These are phyloP conservation scores for Stemphylium lycopersici DNA, from an alignment of 2,329 filamentous ascomycete genomes.

Conservation along the genomic window DNA sequence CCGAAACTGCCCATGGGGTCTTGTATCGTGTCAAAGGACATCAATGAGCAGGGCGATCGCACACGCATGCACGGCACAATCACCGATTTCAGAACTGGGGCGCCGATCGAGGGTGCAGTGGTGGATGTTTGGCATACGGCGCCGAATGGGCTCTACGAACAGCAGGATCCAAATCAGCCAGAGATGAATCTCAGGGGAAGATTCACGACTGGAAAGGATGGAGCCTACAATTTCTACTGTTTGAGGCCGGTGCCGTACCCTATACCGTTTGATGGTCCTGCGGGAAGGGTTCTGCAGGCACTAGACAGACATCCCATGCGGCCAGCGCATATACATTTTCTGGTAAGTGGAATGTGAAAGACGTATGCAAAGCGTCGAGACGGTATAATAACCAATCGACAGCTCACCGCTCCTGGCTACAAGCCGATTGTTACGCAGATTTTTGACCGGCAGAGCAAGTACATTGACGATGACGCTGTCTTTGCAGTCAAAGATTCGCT, in stretches of 20 bases:
- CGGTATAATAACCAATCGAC: constrained; percentile 7
- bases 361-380: not conserved
- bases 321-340: constrained; percentile 69
- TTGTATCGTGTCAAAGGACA: constrained; percentile 63
- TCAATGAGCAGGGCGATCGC: constrained; percentile 56
- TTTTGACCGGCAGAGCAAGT: constrained; percentile 70
- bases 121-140: constrained; percentile 83
- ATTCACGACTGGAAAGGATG: constrained; percentile 70
- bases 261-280: constrained; percentile 64
- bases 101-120: constrained; percentile 68
- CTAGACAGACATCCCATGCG: constrained; percentile 67
- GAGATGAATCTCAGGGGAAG: constrained; percentile 77
- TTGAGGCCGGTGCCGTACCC: constrained; percentile 56
- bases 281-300: constrained; percentile 62
- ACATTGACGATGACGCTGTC: constrained; percentile 64
- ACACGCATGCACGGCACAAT: constrained; percentile 70
- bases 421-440: constrained; percentile 78
- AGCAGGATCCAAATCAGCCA: constrained; percentile 72
- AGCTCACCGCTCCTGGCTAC: constrained; percentile 64
- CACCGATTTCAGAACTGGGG: constrained; percentile 63
- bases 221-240: constrained; percentile 62
- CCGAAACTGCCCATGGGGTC: constrained; percentile 73
- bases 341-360: constrained; percentile 49
- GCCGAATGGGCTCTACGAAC: constrained; percentile 71
- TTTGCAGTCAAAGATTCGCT: constrained; percentile 66